Conservation (phyloP, 2,329 filamentous ascomycete species). For the Cladobotryum mycophilum region DNA sequence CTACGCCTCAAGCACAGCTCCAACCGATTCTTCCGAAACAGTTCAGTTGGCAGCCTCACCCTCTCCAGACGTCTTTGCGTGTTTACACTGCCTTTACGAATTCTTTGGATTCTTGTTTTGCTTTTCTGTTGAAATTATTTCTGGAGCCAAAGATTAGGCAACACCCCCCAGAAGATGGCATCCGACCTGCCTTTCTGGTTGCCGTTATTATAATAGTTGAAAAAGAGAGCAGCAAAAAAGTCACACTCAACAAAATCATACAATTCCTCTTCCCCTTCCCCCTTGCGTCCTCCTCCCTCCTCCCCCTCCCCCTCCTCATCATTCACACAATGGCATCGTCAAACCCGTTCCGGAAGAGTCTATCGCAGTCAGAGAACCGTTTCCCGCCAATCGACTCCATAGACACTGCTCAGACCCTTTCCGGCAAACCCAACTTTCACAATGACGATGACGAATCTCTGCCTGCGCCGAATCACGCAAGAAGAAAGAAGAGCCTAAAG, state of each 20-base stretch:
- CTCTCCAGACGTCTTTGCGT: not conserved
- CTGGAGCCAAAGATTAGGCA: no score
- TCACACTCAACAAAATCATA: not conserved
- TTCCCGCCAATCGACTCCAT: conserved; percentile 12
- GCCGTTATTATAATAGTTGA: conserved; percentile 7
- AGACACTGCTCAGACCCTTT: conserved; percentile 13
- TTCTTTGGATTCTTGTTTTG: not conserved
- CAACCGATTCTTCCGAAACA: conserved; percentile 12
- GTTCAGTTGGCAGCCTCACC: conserved; percentile 3
- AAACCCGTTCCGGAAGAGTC: conserved; percentile 20
- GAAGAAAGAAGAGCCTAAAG: conserved; percentile 51
- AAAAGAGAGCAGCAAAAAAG: not conserved
- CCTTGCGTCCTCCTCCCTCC: not conserved
- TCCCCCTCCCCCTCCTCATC: not conserved
- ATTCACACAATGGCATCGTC: conserved; percentile 15
- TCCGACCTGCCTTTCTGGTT: conserved; percentile 5
- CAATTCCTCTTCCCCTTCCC: no score
- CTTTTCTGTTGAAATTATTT: not conserved
- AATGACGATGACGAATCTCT: conserved; percentile 6
- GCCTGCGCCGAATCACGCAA: conserved; percentile 18
- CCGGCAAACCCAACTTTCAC: conserved; percentile 6
- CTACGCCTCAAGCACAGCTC: conserved; percentile 1
- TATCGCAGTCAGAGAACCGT: conserved; percentile 8
- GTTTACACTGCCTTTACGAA: not conserved
- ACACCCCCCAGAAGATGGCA: conserved; percentile 6